These are phyloP conservation scores for Russula foetens DNA, from an alignment of 768 basidiomycete genomes.

Conservation along the genomic window DNA sequence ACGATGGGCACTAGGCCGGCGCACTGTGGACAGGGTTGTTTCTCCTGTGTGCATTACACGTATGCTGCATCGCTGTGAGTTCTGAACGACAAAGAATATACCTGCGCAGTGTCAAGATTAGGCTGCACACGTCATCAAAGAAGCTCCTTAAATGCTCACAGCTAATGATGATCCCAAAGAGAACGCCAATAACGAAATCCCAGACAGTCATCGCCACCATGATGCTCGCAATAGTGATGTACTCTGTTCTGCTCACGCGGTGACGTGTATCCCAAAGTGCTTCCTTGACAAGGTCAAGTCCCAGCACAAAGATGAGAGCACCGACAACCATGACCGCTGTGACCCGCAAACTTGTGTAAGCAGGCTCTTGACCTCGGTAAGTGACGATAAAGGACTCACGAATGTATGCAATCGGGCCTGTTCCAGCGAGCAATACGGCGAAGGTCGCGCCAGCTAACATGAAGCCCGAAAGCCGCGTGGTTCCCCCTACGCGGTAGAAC, in stretches of 20 bases:
- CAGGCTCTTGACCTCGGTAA: neutral
- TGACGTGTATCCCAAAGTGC: slow-evolving; percentile 93
- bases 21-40: slow-evolving; percentile 81
- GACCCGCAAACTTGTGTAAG: neutral
- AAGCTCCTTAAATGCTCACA: slow-evolving; percentile 41
- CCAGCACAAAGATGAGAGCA: slow-evolving; percentile 88
- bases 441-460: slow-evolving; percentile 72
- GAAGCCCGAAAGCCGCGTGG: slow-evolving; percentile 74
- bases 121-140: neutral
- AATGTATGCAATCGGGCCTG: slow-evolving; percentile 84
- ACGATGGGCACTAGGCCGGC: slow-evolving; percentile 79
- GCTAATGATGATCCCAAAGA: slow-evolving; percentile 87
- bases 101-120: slow-evolving; percentile 33
- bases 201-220: slow-evolving; percentile 88
- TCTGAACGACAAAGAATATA: slow-evolving; percentile 96
- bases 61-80: slow-evolving; percentile 78
- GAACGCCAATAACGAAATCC: slow-evolving; percentile 91
- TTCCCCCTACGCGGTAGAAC: slow-evolving; percentile 92
- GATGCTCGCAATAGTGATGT: slow-evolving; percentile 77
- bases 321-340: slow-evolving; percentile 87
- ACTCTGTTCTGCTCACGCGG: slow-evolving; percentile 78
- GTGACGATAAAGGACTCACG: slow-evolving; percentile 43
- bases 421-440: slow-evolving; percentile 70
- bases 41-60: slow-evolving; percentile 78
- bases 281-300: slow-evolving; percentile 90